These are phyloP conservation scores for Aciculosporium take DNA, from an alignment of 2,329 filamentous ascomycete genomes.

Conservation along the genomic window DNA sequence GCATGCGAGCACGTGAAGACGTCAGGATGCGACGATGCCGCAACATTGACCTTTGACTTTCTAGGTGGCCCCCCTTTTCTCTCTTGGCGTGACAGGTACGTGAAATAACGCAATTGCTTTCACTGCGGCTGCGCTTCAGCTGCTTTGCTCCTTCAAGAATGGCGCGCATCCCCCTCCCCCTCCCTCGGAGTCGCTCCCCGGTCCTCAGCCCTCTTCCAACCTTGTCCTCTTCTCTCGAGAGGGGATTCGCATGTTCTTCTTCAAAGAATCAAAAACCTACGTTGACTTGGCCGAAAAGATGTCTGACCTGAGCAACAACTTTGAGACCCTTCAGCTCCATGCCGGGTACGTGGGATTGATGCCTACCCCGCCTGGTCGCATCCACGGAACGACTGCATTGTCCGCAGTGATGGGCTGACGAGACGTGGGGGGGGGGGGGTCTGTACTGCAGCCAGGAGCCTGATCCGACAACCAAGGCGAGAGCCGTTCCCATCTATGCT, in stretches of 20 bases:
- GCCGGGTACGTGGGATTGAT: conserved; percentile 50
- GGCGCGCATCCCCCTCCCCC: background rate
- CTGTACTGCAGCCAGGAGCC: conserved; percentile 51
- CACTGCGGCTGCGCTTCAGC: no score
- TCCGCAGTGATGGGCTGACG: background rate
- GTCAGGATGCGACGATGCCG: no score
- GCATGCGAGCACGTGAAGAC: no score
- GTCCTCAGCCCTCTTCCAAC: background rate
- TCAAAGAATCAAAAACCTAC: background rate
- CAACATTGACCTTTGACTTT: no score
- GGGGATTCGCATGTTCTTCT: background rate
- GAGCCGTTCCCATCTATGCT: conserved; percentile 92
- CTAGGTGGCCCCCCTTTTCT: no score
- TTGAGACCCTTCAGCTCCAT: conserved; percentile 77
- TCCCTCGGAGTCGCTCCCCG: background rate
- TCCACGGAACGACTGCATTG: background rate
- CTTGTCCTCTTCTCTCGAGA: background rate
- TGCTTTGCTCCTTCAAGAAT: no score
- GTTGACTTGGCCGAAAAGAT: background rate
- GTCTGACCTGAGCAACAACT: conserved; percentile 43
- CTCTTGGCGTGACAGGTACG: no score
- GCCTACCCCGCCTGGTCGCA: no score
- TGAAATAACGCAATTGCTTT: no score
- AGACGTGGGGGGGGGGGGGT: no score
- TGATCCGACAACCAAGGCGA: conserved; percentile 68